A percentile compares a stretch with the other conserved stretches of the same genome.
These are phyloP conservation scores for Exophiala dermatitidis DNA, from an alignment of 2,329 filamentous ascomycete species.

Conservation along the genomic window DNA sequence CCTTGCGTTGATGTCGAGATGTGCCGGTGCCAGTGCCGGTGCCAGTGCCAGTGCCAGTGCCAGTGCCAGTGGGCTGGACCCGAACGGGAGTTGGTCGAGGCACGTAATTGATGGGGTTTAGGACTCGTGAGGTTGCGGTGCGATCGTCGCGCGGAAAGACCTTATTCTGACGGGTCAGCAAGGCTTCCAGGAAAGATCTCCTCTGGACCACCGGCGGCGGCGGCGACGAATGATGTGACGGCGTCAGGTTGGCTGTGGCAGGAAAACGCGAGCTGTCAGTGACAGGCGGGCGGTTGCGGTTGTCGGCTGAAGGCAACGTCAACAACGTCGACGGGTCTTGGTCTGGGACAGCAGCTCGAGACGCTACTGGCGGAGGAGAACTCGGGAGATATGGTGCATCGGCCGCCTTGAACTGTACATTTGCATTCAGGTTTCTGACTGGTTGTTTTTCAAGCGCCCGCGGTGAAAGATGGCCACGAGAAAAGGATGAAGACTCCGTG, in stretches of 20 bases:
- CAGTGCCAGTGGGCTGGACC: conserved; percentile 29
- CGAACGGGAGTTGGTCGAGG: conserved; percentile 47
- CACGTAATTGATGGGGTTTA: conserved; percentile 56
- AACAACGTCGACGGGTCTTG: conserved; percentile 12
- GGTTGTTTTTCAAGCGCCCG: conserved; percentile 34
- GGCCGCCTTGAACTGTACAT: not conserved
- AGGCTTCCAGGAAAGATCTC: conserved; percentile 26
- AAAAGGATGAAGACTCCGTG: conserved; percentile 21
- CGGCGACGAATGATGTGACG: conserved; percentile 17
- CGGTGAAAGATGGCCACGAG: conserved; percentile 31
- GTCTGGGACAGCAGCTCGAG: conserved; percentile 2
- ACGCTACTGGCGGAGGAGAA: conserved; percentile 3
- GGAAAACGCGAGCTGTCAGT: conserved; percentile 7
- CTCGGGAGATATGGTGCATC: no score
- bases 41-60: conserved; percentile 2
- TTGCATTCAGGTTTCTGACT: conserved; percentile 18
- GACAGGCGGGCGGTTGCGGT: conserved; percentile 7
- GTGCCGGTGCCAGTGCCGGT: not conserved
- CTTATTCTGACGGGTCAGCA: conserved; percentile 23
- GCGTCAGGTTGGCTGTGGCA: conserved; percentile 23
- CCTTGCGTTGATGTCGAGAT: not conserved
- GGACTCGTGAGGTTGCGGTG: conserved; percentile 47
- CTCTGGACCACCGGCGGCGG: conserved; percentile 9
- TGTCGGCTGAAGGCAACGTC: conserved; percentile 8
- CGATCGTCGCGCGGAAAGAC: conserved; percentile 18